Base-by-base conservation (phyloP, 225 moss, liverwort and hornwort genomes). In the Polytrichum commune region DNA sequence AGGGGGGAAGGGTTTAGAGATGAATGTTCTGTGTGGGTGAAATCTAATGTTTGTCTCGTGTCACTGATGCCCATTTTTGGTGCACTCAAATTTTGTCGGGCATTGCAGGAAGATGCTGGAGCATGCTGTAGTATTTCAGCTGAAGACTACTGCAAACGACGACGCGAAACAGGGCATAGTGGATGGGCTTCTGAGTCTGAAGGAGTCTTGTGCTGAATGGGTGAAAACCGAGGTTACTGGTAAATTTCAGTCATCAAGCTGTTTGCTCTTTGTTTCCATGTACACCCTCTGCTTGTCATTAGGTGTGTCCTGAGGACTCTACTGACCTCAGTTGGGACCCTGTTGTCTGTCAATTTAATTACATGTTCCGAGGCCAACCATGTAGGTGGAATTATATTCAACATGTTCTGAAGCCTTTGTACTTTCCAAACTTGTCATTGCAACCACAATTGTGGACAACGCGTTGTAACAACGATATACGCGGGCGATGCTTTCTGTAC, bases 21-120 rank as follows among this genome's bases (percentile, higher is more conserved):
- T 10, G 38, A 13, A 0, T 3, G 13, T 46, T 46, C 0, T 46
- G 46, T 13, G 16, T 46, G 16, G 8, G 13, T 16, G 16, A 46
- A 7, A 32, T 35, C 6, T 30, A 30, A 35, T 35, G 35, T 35
- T 35, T 35, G 9, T 9, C 35, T 35, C 35, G 9, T 46, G 16
- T 46, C 46, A 13, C 46, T 10, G 13, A 46, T 46, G 46, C 16
- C 46, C 46, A 46, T 4, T 46, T 46, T 46, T 46, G 46, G 46
- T 46, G 3, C 16, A 16, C 46, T 46, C 16, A 16, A 4, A 13
- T 46, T 0, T 46, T 46, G 13, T 46, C 3, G 13, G 24, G 58
- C 53, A 71, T 69, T 66, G 53, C 74, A 86, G 86, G 73, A 76
- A 86, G 68, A 80, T 83, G 83, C 72, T 86, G 1, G 86, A 80